Conservation (phyloP, 2,329 filamentous ascomycete species). For the Lecanicillium sp. region DNA sequence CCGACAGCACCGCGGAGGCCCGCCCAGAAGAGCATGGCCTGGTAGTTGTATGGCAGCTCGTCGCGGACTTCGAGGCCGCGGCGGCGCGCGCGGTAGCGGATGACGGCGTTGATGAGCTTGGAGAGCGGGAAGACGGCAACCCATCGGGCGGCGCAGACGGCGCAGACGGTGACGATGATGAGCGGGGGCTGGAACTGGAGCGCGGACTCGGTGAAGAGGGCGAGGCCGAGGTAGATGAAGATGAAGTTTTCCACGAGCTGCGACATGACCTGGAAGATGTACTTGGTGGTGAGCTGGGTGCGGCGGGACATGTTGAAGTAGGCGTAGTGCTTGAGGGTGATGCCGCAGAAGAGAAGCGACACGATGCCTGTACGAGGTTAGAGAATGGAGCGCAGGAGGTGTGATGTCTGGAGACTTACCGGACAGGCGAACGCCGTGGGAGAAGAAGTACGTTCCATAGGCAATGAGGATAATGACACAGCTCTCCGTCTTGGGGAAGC, state of each 20-base stretch:
- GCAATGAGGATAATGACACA: constrained; percentile 90
- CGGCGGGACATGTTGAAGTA: constrained; percentile 99
- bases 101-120: constrained; percentile 83
- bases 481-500: constrained; percentile 94
- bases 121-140: constrained; percentile 92
- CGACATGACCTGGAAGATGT: constrained; percentile 88
- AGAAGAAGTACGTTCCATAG: constrained; percentile 96
- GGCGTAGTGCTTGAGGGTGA: constrained; percentile 96
- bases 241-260: constrained; percentile 99
- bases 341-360: constrained; percentile 92
- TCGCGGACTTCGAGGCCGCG: constrained; percentile 70
- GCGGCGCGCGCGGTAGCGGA: constrained; percentile 74
- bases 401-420: constrained; percentile 49
- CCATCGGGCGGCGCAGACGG: constrained; percentile 89
- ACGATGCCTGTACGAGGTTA: constrained; percentile 65
- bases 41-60: constrained; percentile 89
- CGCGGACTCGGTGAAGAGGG: constrained; percentile 84
- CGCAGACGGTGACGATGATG: constrained; percentile 85
- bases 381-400: not conserved
- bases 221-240: constrained; percentile 95
- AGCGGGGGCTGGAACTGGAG: constrained; percentile 90
- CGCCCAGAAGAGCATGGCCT: constrained; percentile 99
- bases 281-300: constrained; percentile 96
- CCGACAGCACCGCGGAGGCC: constrained; percentile 92
- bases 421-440: constrained; percentile 91